These are phyloP conservation scores for Tricholoma terreum DNA, from an alignment of 768 basidiomycete species.

Conservation along the genomic window DNA sequence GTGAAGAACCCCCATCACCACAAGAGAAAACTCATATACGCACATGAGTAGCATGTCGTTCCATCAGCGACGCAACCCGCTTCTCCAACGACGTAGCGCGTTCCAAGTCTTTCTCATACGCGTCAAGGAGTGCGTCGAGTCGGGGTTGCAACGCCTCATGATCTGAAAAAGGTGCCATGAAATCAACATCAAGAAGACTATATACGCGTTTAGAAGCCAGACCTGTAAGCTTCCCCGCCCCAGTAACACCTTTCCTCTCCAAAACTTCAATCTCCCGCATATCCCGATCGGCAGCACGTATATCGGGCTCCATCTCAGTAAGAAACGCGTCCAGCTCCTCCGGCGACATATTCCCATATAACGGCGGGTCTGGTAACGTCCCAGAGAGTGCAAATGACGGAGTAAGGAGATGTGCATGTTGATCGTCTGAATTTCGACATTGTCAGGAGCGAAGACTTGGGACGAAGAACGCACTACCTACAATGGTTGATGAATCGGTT, in stretches of 20 bases:
- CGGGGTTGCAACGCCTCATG: conserved; percentile 67
- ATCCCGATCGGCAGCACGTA: conserved; percentile 79
- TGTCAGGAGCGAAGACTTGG: background rate
- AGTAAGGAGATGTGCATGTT: conserved; percentile 69
- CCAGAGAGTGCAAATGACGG: conserved; percentile 77
- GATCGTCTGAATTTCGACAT: conserved; percentile 52
- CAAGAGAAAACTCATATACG: conserved; percentile 23
- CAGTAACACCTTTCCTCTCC: conserved; percentile 66
- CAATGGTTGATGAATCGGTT: conserved; percentile 74
- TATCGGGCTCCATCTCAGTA: conserved; percentile 78
- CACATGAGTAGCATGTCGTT: conserved; percentile 70
- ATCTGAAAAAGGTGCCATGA: conserved; percentile 32
- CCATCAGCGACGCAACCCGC: conserved; percentile 61
- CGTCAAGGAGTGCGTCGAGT: conserved; percentile 54
- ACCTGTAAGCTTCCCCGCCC: conserved; percentile 72
- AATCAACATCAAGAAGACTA: background rate
- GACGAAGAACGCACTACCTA: conserved; percentile 30
- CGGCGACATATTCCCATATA: conserved; percentile 63
- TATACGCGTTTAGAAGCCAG: conserved; percentile 2
- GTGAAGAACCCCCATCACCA: background rate
- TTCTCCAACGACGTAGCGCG: conserved; percentile 61
- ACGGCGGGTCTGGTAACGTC: conserved; percentile 40
- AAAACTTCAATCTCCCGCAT: conserved; percentile 73
- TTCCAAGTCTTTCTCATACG: conserved; percentile 56
- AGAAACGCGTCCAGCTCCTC: conserved; percentile 70